Percentiles rank a stretch among this genome's conserved stretches.
Evolutionary conservation across 176 grass and related monocot genomes (phyloP).

Genomic region (Phyllostachys edulis): DNA sequence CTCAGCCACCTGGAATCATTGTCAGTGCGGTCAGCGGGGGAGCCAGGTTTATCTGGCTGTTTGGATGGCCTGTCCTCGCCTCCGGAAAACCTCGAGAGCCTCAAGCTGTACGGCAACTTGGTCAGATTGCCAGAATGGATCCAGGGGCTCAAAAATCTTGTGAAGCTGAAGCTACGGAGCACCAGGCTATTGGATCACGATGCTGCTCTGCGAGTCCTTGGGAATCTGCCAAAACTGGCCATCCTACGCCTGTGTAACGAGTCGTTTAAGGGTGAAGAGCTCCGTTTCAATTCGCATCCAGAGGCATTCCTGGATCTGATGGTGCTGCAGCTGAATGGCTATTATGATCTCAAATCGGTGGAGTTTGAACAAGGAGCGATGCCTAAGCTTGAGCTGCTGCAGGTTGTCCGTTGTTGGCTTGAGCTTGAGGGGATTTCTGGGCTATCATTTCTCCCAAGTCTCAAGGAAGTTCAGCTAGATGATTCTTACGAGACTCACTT

Average conservation of each 20-base stretch:
- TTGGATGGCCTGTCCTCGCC: neutral
- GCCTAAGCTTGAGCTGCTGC: neutral
- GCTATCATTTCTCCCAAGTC: neutral
- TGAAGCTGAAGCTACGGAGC: accelerated
- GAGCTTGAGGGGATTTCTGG: neutral
- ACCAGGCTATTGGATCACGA: neutral
- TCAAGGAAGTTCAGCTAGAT: neutral
- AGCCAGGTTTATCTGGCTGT: neutral
- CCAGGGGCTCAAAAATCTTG: neutral
- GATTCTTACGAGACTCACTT: too few relatives aligned
- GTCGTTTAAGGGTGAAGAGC: neutral
- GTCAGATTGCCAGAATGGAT: neutral
- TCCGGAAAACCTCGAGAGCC: neutral
- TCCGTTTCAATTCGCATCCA: neutral
- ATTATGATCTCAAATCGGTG: neutral
- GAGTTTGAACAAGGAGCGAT: neutral
- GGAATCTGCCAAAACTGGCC: neutral
- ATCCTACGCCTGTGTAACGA: accelerated
- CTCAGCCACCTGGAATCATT: neutral
- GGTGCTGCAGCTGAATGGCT: too few relatives aligned
- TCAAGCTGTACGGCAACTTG: neutral
- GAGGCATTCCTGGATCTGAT: too few relatives aligned
- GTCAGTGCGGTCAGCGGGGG: neutral
- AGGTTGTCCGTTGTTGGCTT: accelerated
- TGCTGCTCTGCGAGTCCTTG: neutral